Conservation (phyloP, 768 basidiomycete genomes). For the Nidularia pulvinata region DNA sequence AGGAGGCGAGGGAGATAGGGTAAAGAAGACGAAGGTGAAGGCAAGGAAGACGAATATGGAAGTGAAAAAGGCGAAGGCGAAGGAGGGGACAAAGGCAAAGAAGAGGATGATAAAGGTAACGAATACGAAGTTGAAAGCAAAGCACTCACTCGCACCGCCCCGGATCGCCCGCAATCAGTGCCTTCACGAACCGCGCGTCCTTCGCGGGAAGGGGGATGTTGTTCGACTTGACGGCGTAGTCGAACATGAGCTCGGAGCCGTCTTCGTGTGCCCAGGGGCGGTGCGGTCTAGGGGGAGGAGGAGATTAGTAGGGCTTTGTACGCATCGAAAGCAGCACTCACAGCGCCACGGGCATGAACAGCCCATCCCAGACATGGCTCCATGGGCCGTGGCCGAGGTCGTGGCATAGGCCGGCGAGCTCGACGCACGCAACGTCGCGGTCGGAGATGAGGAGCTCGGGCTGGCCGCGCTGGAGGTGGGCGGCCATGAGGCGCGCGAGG, state of each 20-base stretch:
- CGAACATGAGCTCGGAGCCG: conserved; percentile 84
- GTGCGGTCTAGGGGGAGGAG: conserved; percentile 38
- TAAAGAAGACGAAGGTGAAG: neutral
- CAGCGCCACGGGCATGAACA: conserved; percentile 70
- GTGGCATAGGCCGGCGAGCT: conserved; percentile 81
- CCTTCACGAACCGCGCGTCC: conserved; percentile 69
- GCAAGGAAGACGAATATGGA: too few relatives aligned
- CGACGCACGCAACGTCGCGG: conserved; percentile 75
- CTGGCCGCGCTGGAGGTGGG: conserved; percentile 56
- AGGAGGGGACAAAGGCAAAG: too few relatives aligned
- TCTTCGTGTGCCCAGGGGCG: conserved; percentile 74
- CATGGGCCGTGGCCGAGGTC: conserved; percentile 88
- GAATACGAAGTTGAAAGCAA: too few relatives aligned
- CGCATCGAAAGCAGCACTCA: conserved; percentile 27
- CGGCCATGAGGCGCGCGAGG: conserved; percentile 65
- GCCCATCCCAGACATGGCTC: conserved; percentile 82
- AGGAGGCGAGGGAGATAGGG: too few relatives aligned
- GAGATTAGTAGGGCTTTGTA: neutral
- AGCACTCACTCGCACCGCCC: conserved; percentile 48
- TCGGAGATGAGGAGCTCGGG: conserved; percentile 64
- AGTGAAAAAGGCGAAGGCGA: too few relatives aligned
- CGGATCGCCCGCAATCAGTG: conserved; percentile 70
- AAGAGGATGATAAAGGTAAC: neutral
- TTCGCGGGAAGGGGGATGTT: conserved; percentile 42
- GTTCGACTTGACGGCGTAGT: conserved; percentile 60